Percentiles rank a stretch among this genome's conserved stretches.
phyloP scores from a whole-genome alignment of 2,329 filamentous ascomycete genomes.

The Penicillium sp. region DNA sequence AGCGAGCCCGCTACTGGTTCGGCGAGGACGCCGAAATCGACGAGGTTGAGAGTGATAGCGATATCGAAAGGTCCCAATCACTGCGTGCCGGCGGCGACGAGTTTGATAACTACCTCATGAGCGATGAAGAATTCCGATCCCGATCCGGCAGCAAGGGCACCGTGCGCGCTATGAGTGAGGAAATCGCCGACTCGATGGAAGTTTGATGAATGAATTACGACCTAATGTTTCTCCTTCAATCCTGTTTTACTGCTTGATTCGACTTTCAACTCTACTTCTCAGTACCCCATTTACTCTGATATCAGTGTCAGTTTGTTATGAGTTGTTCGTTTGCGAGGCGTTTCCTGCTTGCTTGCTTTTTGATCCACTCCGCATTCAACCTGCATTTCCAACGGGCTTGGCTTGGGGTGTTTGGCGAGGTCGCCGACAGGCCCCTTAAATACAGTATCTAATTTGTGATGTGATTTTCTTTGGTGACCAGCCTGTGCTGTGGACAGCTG shows the following conservation, averaged over 20 bases:
- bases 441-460: constrained; percentile 11
- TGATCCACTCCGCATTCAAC: constrained; percentile 27
- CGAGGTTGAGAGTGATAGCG: constrained; percentile 48
- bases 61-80: constrained; percentile 38
- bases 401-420: constrained; percentile 28
- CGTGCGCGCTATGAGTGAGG: constrained; percentile 58
- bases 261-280: background rate
- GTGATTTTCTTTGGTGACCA: constrained; percentile 13
- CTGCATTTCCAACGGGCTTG: constrained; percentile 25
- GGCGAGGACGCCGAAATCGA: constrained; percentile 64
- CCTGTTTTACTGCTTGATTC: constrained; percentile 11
- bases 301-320: constrained; percentile 4
- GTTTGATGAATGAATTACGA: constrained; percentile 41
- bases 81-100: constrained; percentile 40
- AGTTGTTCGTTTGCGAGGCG: constrained; percentile 14
- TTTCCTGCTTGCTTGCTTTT: constrained; percentile 14
- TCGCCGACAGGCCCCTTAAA: constrained; percentile 22
- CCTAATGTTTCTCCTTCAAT: constrained; percentile 24
- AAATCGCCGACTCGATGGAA: constrained; percentile 59
- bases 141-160: constrained; percentile 48
- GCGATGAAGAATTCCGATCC: constrained; percentile 49
- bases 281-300: constrained; percentile 10
- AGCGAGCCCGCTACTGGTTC: constrained; percentile 88
- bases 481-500: constrained; percentile 3
- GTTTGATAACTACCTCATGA: constrained; percentile 50